phyloP scores from a whole-genome alignment of 257 asterid species.

The Rehmannia glutinosa region DNA sequence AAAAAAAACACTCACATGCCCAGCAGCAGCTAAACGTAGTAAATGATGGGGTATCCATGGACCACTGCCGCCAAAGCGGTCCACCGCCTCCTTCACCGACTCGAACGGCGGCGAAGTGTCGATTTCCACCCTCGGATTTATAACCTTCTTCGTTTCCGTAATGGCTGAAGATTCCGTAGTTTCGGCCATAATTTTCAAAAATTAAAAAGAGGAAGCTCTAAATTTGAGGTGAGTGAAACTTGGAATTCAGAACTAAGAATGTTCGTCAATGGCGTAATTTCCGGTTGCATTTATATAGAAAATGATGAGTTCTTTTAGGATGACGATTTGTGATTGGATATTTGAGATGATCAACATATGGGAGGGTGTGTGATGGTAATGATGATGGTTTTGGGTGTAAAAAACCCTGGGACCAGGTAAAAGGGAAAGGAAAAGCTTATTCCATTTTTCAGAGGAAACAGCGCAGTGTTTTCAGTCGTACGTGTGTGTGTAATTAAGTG shows the following conservation, averaged over 20 bases:
- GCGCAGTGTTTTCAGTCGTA: background rate
- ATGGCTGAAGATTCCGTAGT: background rate
- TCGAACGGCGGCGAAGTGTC: conserved; percentile 91
- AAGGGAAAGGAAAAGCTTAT: background rate
- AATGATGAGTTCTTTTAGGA: background rate
- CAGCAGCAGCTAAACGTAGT: conserved; percentile 44
- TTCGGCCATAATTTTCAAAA: background rate
- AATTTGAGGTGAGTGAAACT: too few relatives aligned
- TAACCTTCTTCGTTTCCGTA: conserved; percentile 34
- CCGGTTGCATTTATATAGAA: background rate
- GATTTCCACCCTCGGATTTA: conserved; percentile 70
- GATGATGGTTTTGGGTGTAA: background rate
- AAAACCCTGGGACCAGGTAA: background rate
- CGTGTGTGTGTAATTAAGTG: background rate
- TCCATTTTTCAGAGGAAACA: background rate
- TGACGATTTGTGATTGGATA: background rate
- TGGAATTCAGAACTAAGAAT: background rate
- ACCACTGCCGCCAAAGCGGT: conserved; percentile 78
- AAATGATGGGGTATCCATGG: conserved; percentile 75
- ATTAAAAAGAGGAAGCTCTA: too few relatives aligned
- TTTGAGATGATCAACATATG: background rate
- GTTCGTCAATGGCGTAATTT: background rate
- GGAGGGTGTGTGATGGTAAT: background rate
- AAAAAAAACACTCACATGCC: conserved; percentile 25
- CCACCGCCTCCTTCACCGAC: conserved; percentile 95